Evolutionary conservation across 2,329 filamentous ascomycete genomes (phyloP).

Genomic region (Trichoderma sp.): DNA sequence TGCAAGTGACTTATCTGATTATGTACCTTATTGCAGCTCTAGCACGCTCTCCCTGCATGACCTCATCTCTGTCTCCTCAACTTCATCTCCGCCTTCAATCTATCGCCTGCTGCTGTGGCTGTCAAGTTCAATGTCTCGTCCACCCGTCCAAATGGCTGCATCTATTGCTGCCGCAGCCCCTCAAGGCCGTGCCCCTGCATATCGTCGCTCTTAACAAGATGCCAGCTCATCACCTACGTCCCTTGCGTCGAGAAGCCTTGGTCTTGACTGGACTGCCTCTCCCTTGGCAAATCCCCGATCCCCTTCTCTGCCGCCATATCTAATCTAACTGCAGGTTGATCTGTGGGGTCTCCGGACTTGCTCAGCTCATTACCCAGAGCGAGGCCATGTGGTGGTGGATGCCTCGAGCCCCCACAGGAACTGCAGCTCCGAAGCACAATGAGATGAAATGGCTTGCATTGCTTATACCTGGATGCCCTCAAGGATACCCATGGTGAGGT

Average conservation of each 20-base stretch:
- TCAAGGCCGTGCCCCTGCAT: slow-evolving; percentile 5
- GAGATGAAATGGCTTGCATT: slow-evolving; percentile 6
- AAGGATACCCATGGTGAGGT: background rate
- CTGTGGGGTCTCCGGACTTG: slow-evolving; percentile 13
- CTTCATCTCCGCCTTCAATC: background rate
- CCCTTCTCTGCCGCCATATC: background rate
- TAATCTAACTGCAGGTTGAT: slow-evolving; percentile 12
- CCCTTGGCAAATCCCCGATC: background rate
- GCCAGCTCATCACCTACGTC: slow-evolving; percentile 2
- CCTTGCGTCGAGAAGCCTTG: slow-evolving; percentile 5
- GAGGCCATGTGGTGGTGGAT: slow-evolving; percentile 14
- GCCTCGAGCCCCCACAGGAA: background rate
- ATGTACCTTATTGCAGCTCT: background rate
- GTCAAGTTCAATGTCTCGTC: background rate
- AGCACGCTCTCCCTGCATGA: background rate
- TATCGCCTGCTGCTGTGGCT: background rate
- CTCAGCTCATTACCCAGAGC: slow-evolving; percentile 2
- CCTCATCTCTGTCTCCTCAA: background rate
- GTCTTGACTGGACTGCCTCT: background rate
- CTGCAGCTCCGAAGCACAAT: background rate
- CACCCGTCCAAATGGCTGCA: background rate
- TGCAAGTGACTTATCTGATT: slow-evolving; percentile 15
- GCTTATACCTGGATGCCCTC: background rate
- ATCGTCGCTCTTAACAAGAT: background rate
- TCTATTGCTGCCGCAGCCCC: background rate